phyloP scores from a whole-genome alignment of 2,329 filamentous ascomycete species.

The Ilyonectria sp. region DNA sequence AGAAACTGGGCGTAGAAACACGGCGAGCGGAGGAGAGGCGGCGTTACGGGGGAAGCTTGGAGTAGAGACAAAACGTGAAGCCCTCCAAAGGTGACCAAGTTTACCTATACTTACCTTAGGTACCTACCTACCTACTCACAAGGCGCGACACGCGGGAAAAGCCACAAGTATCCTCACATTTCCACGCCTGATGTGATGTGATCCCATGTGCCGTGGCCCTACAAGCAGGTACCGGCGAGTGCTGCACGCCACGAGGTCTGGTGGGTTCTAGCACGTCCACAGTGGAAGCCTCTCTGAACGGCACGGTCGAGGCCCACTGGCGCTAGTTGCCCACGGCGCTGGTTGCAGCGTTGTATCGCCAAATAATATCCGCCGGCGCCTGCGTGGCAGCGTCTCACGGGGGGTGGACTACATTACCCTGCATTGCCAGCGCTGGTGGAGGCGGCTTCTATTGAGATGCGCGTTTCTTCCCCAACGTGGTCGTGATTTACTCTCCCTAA shows the following conservation, averaged over 20 bases:
- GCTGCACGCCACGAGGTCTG: conserved; percentile 14
- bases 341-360: conserved; percentile 18
- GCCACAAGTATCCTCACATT: background rate
- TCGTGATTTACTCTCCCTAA: background rate
- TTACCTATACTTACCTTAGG: no score
- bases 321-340: conserved; percentile 10
- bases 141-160: background rate
- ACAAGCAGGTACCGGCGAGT: background rate
- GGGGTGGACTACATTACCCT: conserved; percentile 1
- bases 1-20: no score
- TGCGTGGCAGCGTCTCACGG: background rate
- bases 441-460: background rate
- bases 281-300: conserved; percentile 6
- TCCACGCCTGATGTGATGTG: background rate
- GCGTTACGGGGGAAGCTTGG: background rate
- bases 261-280: background rate
- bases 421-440: conserved; percentile 5
- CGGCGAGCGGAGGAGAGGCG: no score
- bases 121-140: no score
- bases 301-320: conserved; percentile 11
- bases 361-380: background rate
- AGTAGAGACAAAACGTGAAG: background rate
- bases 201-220: background rate
- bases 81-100: background rate
- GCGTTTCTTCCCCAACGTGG: no score